Percentiles rank a stretch among this genome's conserved stretches.
These are phyloP conservation scores for Saccharomyces pastorianus DNA, from an alignment of 1,139 yeast species.

Conservation along the genomic window DNA sequence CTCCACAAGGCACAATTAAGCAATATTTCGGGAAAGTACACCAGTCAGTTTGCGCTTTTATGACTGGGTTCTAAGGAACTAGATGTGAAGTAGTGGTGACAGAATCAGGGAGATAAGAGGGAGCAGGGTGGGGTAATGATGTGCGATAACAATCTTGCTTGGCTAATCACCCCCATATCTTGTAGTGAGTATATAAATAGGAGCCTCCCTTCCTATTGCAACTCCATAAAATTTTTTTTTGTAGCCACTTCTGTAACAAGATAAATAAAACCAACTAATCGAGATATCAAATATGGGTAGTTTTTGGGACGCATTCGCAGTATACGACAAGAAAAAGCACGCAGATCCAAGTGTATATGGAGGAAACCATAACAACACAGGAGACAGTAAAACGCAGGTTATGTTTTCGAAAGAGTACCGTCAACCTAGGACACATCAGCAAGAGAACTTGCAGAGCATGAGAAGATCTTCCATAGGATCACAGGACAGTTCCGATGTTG, in stretches of 20 bases:
- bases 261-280: background rate
- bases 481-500: background rate
- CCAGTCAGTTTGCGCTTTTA: background rate
- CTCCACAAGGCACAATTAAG: background rate
- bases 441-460: slow-evolving; percentile 4
- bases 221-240: background rate
- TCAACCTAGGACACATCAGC: slow-evolving; percentile 12
- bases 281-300: slow-evolving; percentile 14
- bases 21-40: background rate
- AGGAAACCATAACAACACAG: slow-evolving; percentile 22
- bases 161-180: background rate
- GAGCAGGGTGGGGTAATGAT: background rate
- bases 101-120: background rate
- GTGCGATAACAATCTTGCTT: background rate
- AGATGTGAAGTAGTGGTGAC: background rate
- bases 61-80: background rate
- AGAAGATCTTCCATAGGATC: slow-evolving; percentile 3
- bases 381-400: slow-evolving; percentile 18
- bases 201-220: background rate
- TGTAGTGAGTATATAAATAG: background rate
- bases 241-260: background rate
- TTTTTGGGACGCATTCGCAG: slow-evolving; percentile 29
- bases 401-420: slow-evolving; percentile 22
- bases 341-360: slow-evolving; percentile 21
- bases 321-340: slow-evolving; percentile 29